Base-by-base conservation (phyloP, 2,329 filamentous ascomycete species). In the Pyrenophora seminiperda region DNA sequence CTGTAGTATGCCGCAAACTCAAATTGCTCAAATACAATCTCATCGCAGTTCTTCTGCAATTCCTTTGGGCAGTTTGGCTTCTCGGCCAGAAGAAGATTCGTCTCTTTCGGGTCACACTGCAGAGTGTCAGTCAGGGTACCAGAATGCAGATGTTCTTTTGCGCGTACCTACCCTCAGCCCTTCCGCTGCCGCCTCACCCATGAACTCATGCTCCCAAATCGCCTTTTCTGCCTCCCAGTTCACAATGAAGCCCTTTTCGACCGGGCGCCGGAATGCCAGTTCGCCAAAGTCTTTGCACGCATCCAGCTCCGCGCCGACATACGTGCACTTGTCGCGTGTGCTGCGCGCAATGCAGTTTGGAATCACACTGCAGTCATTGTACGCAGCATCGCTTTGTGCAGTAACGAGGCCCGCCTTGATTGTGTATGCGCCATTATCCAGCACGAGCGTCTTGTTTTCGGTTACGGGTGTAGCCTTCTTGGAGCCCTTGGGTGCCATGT, bases 1-100 rank as follows among this genome's bases (percentile, higher is more conserved):
- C 94, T 84, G 58, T 88, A 88, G 75, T 96, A 96, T 59, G 89
- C 88, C 9, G 87, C 83, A 73, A 99, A 99, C 2, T 90, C 90
- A 76, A 94, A 99, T 70, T 97, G 92, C 70, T 99, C 94, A 77
- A 99, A 97, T 1, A 97, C 84, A 68, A 99, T 91, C 77, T 99
- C 93, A 67, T 99, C 94, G 62, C 90, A 91, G 70, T 97, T 94
- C 31, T 87, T 84, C 73, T 97, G 91, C 56, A 99, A 76, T 10
- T 86, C 85, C 0, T 88, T 86, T 47, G 96, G 81, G 3, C 87
- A 86, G 73, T 95, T 96, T 3, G 91, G 88, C 37, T 91, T 88
- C 73, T 99, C 94, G 1, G 89, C 86, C 41, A 97, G 81, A 3
- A 99, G 76, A 49, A 99, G 76, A 39, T 91, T 87, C n/a, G 91